Conservation (phyloP, 805 yeast genomes). For the Saccharomycopsis sp. region DNA sequence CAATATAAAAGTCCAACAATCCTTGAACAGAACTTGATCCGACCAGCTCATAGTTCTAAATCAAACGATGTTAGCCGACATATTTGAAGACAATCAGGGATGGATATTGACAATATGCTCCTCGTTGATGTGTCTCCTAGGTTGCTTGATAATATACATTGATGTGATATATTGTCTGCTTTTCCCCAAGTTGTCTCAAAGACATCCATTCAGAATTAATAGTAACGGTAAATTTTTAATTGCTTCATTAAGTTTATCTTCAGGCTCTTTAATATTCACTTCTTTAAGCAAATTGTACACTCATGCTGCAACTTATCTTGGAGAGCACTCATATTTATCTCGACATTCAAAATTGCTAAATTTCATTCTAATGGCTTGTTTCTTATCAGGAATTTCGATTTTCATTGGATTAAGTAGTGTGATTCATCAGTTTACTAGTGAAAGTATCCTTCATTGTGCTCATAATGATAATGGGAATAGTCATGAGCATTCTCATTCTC, state of each 20-base stretch:
- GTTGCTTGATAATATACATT: conserved; percentile 57
- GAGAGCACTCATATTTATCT: conserved; percentile 26
- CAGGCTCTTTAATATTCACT: conserved; percentile 80
- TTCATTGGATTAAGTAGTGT: conserved; percentile 56
- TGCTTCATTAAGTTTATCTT: conserved; percentile 65
- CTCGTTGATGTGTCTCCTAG: conserved; percentile 63
- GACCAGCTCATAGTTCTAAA: too few relatives aligned
- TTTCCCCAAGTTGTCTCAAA: conserved; percentile 35
- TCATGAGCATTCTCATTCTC: conserved; percentile 21
- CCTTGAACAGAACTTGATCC: too few relatives aligned
- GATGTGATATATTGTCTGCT: conserved; percentile 47
- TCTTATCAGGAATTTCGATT: conserved; percentile 50
- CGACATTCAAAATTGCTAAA: conserved; percentile 27
- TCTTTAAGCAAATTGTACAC: conserved; percentile 76
- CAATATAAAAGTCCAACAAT: too few relatives aligned
- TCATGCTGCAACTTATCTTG: conserved; percentile 44
- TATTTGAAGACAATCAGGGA: conserved; percentile 33
- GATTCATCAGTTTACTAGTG: conserved; percentile 70
- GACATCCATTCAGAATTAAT: conserved; percentile 44
- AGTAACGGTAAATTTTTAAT: conserved; percentile 61
- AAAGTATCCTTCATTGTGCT: conserved; percentile 79
- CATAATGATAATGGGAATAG: conserved; percentile 37
- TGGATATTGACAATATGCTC: conserved; percentile 62
- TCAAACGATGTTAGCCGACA: too few relatives aligned
- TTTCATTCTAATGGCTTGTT: conserved; percentile 37